Conservation (phyloP, 2,329 filamentous ascomycete species). For the Trichophyton schoenleinii region DNA sequence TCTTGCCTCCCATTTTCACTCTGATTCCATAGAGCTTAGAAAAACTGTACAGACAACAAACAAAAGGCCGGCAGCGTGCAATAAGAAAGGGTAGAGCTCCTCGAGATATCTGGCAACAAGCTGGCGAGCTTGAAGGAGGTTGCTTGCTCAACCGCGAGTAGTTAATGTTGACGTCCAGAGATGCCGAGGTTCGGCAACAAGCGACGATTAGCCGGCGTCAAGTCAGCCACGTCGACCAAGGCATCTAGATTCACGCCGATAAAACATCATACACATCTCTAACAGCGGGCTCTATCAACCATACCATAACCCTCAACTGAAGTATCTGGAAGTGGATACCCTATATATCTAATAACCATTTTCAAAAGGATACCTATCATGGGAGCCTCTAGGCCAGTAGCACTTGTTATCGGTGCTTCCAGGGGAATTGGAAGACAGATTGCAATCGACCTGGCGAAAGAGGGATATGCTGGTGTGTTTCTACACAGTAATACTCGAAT, state of each 20-base stretch:
- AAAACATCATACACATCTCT: too few relatives aligned
- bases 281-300: too few relatives aligned
- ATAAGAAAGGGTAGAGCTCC: too few relatives aligned
- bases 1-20: slow-evolving; percentile 27
- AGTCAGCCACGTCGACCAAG: not conserved
- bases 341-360: not conserved
- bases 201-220: not conserved
- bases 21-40: too few relatives aligned
- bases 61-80: too few relatives aligned
- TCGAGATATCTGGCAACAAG: not conserved
- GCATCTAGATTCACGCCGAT: not conserved
- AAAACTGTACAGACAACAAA: too few relatives aligned
- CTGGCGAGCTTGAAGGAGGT: too few relatives aligned
- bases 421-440: slow-evolving; percentile 71
- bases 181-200: not conserved
- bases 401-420: slow-evolving; percentile 62
- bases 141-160: too few relatives aligned
- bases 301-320: not conserved
- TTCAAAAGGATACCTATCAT: not conserved
- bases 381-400: slow-evolving; percentile 36
- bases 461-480: slow-evolving; percentile 55
- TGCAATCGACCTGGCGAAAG: slow-evolving; percentile 60
- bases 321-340: not conserved
- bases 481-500: not conserved
- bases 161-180: not conserved